A percentile compares a stretch with the other conserved stretches of the same genome.
Evolutionary conservation across 2,329 filamentous ascomycete species (phyloP).

Genomic region (Penicillium palitans): DNA sequence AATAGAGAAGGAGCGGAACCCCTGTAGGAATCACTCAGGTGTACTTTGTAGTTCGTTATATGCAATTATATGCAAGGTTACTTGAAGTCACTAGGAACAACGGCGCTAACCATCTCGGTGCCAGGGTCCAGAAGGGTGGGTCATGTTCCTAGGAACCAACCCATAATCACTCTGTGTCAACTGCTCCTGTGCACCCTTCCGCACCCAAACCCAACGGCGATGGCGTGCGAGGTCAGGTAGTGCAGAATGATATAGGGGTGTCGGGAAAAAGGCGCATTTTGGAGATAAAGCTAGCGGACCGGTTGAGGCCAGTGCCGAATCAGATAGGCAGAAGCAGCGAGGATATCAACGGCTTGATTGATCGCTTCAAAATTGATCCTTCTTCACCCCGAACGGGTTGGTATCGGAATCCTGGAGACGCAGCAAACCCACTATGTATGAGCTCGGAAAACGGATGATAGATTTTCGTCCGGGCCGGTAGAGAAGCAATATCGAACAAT

Average conservation of each 20-base stretch:
- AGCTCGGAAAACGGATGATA: background rate
- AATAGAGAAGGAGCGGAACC: background rate
- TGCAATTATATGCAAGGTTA: conserved; percentile 20
- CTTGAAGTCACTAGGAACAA: conserved; percentile 53
- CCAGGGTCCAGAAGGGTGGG: conserved; percentile 52
- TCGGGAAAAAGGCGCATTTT: conserved; percentile 33
- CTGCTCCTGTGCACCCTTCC: conserved; percentile 30
- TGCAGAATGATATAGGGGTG: conserved; percentile 39
- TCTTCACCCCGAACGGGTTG: no score
- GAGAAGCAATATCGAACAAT: background rate
- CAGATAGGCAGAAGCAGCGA: conserved; percentile 13
- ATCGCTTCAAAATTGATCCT: background rate
- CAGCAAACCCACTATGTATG: background rate
- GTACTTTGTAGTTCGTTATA: conserved; percentile 27
- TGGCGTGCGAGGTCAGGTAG: conserved; percentile 35
- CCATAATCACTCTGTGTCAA: conserved; percentile 50
- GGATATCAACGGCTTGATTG: conserved; percentile 14
- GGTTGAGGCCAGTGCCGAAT: background rate
- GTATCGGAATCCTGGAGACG: background rate
- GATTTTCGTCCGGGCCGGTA: background rate
- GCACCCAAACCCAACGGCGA: conserved; percentile 47
- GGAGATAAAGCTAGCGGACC: conserved; percentile 25
- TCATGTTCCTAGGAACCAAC: conserved; percentile 48
- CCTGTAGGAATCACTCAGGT: conserved; percentile 19
- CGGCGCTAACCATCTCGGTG: conserved; percentile 49